Evolutionary conservation across 1,284 basidiomycete species (phyloP).

Genomic region (Malassezia japonica): DNA sequence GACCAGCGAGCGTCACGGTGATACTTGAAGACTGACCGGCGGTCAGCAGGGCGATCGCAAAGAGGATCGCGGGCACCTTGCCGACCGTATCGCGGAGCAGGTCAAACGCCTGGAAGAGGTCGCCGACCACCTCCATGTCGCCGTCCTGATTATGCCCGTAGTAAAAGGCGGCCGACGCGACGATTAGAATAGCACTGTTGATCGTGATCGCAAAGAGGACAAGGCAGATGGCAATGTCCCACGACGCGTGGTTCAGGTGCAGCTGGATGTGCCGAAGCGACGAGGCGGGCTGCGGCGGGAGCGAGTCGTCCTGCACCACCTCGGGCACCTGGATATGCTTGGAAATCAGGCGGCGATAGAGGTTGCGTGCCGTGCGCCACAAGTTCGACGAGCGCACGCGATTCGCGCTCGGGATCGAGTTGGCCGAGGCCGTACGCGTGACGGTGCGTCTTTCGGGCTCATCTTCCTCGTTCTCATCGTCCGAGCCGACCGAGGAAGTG

Average conservation of each 20-base stretch:
- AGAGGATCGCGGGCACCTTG: slow-evolving; percentile 29
- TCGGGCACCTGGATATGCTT: slow-evolving; percentile 7
- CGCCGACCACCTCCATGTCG: slow-evolving; percentile 26
- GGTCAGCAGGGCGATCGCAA: slow-evolving; percentile 50
- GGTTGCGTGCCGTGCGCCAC: background rate
- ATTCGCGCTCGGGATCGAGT: background rate
- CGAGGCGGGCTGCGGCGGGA: slow-evolving; percentile 3
- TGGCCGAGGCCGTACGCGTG: background rate
- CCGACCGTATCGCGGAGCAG: slow-evolving; percentile 31
- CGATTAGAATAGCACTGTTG: slow-evolving; percentile 63
- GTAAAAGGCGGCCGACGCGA: slow-evolving; percentile 52
- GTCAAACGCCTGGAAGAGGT: slow-evolving; percentile 38
- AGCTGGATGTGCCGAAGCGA: slow-evolving; percentile 25
- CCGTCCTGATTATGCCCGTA: slow-evolving; percentile 21
- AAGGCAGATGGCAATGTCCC: slow-evolving; percentile 45
- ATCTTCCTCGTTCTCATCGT: background rate
- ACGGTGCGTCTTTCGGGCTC: background rate
- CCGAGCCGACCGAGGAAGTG: too few relatives aligned
- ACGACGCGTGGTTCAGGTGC: slow-evolving; percentile 40
- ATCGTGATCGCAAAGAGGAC: slow-evolving; percentile 58
- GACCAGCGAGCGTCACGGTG: slow-evolving; percentile 80
- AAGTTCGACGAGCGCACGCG: background rate
- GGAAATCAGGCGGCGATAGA: slow-evolving; percentile 2
- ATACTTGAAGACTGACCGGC: slow-evolving; percentile 86
- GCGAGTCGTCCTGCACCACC: background rate